Base-by-base conservation (phyloP, 2,329 filamentous ascomycete species). In the Pseudogymnoascus sp. region DNA sequence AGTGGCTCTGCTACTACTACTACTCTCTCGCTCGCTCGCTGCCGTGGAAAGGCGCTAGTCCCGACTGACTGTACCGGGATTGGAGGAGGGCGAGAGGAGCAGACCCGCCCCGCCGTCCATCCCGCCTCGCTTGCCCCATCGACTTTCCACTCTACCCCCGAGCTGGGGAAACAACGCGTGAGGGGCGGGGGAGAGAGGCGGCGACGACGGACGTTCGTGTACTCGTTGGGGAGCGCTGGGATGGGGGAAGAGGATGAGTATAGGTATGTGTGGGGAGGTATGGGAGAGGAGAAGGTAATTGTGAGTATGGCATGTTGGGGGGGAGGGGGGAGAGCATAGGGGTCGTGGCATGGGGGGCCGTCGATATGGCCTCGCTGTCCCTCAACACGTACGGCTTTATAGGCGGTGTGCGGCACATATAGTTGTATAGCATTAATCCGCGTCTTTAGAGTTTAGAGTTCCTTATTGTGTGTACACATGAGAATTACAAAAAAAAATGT, bases 81-180 rank as follows among this genome's bases (percentile, higher is more conserved):
- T 51, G 45, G 45, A 29, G 42, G 42, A 47, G 42, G 5, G 40
- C 8, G 7, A 29, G 40, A 21, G 16, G 14, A 39, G 36, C 36
- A 42, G 45, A 51, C 45, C 45, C 45, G 45, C 45, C 23, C 45
- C 45, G 45, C 45, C 45, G 45, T 26, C 45, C 45, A 51, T 51
- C 45, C 45, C 45, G 45, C 45, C 45, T 51, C 23, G 45, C 45
- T 51, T 51, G 45, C 45, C 45, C 45, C 45, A 51, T 51, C 45
- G 23, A 34, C 31, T 26, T 51, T 51, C 45, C 23, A 21, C 45
- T 29, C 21, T 11, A 14, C 45, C 14, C 40, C 14, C 45, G 10
- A 34, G 16, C 8, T 18, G 40, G 8, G 16, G 40, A 14, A 51
- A n/a, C 14, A 51, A 51, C 45, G 45, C 45, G 45, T 10, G 31